These are phyloP conservation scores for Eremochloa ophiuroides DNA, from an alignment of 176 grass and related monocot species.

Conservation along the genomic window DNA sequence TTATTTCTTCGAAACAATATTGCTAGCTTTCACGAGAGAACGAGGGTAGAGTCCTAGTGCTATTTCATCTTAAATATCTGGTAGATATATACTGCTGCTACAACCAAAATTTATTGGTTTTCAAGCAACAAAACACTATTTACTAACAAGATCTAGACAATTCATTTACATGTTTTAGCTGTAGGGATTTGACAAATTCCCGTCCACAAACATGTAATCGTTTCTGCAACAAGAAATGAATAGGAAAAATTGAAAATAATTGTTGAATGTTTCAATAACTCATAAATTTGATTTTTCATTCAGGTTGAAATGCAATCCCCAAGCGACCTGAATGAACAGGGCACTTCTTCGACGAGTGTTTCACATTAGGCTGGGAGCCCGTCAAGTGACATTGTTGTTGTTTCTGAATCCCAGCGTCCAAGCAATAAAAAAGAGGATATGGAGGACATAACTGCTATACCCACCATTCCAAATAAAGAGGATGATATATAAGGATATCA, in stretches of 20 bases:
- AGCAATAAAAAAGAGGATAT: neutral
- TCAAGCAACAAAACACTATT: neutral
- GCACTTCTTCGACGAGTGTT: neutral
- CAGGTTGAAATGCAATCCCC: slow-evolving; percentile 14
- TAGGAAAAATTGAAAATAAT: neutral
- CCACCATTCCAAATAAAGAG: neutral
- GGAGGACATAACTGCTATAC: neutral
- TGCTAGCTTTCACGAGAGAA: too few species aligned
- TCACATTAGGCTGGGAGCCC: neutral
- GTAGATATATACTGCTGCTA: neutral
- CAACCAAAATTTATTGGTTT: neutral
- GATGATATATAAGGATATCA: neutral
- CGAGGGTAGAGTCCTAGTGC: neutral
- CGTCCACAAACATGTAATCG: neutral
- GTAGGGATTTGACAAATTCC: neutral
- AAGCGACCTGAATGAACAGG: neutral
- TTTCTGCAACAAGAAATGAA: neutral
- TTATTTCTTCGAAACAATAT: neutral
- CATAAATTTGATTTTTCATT: neutral
- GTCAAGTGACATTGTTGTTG: neutral
- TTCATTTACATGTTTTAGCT: neutral
- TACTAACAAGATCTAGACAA: neutral
- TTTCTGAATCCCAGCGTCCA: neutral
- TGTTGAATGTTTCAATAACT: neutral
- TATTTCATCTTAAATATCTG: neutral